A percentile compares a stretch with the other conserved stretches of the same genome.
Evolutionary conservation across 2,329 filamentous ascomycete species (phyloP).

Genomic region (Scopulariopsis brevicaulis): DNA sequence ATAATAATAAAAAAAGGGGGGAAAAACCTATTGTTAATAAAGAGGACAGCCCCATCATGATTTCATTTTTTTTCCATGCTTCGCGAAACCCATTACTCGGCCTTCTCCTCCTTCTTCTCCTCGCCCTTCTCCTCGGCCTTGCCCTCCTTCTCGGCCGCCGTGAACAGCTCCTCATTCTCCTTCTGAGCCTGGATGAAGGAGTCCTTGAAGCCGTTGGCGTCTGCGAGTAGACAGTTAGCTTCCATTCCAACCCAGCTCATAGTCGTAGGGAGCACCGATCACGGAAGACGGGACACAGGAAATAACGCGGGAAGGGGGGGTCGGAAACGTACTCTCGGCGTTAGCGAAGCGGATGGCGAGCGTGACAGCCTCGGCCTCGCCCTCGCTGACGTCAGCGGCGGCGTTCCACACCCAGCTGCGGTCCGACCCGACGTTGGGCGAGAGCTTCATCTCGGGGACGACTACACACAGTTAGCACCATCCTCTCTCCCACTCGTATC

Average conservation of each 20-base stretch:
- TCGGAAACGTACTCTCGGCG: conserved; percentile 69
- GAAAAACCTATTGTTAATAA: neutral
- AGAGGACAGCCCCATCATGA: neutral
- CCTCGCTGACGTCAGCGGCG: conserved; percentile 93
- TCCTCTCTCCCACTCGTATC: neutral
- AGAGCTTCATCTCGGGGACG: conserved; percentile 97
- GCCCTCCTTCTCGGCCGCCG: conserved; percentile 24
- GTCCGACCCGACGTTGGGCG: conserved; percentile 94
- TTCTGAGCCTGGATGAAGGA: conserved; percentile 93
- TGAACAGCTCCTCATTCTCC: conserved; percentile 85
- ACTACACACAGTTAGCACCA: conserved; percentile 37
- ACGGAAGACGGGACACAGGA: neutral
- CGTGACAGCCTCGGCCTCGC: conserved; percentile 90
- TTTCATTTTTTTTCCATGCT: neutral
- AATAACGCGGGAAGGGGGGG: neutral
- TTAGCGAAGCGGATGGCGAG: conserved; percentile 97
- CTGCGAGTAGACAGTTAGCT: conserved; percentile 29
- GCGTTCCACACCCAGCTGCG: conserved; percentile 99
- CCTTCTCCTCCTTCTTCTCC: conserved; percentile 1
- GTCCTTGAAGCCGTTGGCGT: conserved; percentile 96
- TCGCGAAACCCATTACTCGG: neutral
- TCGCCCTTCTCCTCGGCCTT: neutral
- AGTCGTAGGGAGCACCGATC: neutral
- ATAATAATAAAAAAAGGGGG: neutral
- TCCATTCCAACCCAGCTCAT: no score